Evolutionary conservation across 225 moss, liverwort and hornwort genomes (phyloP), one percentile per base, ranked within the genome.

Genomic region (Lunularia cruciata): DNA sequence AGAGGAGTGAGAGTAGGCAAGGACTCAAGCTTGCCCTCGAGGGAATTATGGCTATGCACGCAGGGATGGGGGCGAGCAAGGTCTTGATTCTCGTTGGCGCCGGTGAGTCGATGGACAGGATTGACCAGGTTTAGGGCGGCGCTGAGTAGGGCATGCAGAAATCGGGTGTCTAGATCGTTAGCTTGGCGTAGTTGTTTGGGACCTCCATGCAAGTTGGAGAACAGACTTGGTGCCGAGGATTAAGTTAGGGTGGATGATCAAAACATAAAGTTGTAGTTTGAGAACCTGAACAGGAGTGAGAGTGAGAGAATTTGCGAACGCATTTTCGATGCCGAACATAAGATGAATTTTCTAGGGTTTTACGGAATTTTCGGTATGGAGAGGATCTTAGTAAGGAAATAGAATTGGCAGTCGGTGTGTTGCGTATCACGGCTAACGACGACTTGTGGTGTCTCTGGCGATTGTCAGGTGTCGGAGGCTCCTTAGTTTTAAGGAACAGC

Each of bases 401-500:
- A 19, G 3, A 46, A 64, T 64, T 23, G 61, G 46, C 15, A 46
- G 46, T 45, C 30, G 30, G 46, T 16, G 27, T 47, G 12, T 19
- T 11, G 3, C 46, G 45, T 18, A 46, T 64, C 28, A 46, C 28
- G 45, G 35, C 59, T 68, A 35, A 70, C 54, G 57, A 25, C 63
- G 16, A 25, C 43, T 70, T 31, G n/a, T n/a, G 36, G n/a, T 65
- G 34, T 46, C 18, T n/a, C 19, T 67, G 37, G 39, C 57, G 47
- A 67, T 61, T 54, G 62, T 30, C 71, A 83, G 82, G 82, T 69
- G 69, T 83, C 48, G 82, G 82, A 67, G 90, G 92, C 72, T 88
- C 92, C 19, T 74, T 93, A 72, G 57, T 93, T 28, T 67, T 93
- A 28, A 86, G 82, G 64, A 93, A 90, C 54, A 80, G 77, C 72